Evolutionary conservation across 331 rosid genomes (phyloP).

Genomic region (Prunus yedoensis): DNA sequence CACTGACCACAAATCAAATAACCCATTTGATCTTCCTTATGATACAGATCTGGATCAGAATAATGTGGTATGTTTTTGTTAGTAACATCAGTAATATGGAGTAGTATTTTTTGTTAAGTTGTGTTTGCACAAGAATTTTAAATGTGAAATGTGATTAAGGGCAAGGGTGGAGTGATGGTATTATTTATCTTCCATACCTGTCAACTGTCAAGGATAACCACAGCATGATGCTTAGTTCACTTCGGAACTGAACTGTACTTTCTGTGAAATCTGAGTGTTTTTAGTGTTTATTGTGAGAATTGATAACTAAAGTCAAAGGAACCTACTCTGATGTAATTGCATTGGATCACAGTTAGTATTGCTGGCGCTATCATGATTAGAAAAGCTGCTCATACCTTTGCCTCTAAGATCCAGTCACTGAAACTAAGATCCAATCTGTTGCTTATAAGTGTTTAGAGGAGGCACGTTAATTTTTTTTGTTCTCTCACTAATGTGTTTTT

Average conservation of each 20-base stretch:
- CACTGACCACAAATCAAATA: slow-evolving; percentile 43
- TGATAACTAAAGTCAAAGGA: neutral
- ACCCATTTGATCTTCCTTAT: slow-evolving; percentile 66
- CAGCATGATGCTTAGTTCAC: neutral
- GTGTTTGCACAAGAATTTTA: neutral
- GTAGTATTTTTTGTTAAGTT: too few relatives aligned
- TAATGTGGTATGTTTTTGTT: slow-evolving; percentile 44
- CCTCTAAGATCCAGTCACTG: neutral
- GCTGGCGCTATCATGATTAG: too few relatives aligned
- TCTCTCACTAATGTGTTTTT: neutral
- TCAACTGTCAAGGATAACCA: neutral
- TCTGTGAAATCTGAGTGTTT: neutral
- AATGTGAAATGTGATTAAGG: neutral
- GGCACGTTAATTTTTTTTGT: neutral
- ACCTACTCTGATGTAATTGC: too few relatives aligned
- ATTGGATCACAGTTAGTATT: too few relatives aligned
- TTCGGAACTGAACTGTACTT: neutral
- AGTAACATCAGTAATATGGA: neutral
- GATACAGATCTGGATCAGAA: slow-evolving; percentile 53
- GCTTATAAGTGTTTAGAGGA: neutral
- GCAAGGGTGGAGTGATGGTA: neutral
- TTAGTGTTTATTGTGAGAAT: neutral
- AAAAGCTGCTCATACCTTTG: neutral
- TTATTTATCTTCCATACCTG: neutral
- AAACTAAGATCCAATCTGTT: neutral